Conservation (phyloP, 2,329 filamentous ascomycete species). For the Sporothrix dimorphospora region DNA sequence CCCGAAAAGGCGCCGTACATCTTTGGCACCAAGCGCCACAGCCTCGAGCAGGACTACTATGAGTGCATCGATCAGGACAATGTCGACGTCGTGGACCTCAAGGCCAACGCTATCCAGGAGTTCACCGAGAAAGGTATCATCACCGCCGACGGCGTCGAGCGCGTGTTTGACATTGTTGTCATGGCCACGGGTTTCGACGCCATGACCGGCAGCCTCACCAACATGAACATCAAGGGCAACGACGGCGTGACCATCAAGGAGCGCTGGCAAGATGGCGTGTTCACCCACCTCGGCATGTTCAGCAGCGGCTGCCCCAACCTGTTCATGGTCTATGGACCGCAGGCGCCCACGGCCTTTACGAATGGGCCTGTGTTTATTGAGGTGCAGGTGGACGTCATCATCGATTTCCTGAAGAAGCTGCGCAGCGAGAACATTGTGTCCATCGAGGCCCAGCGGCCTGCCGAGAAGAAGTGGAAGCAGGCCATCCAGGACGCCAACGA, state of each 20-base stretch:
- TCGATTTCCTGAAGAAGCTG: conserved; percentile 29
- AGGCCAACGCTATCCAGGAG: conserved; percentile 46
- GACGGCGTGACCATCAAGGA: conserved; percentile 40
- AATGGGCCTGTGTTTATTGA: conserved; percentile 33
- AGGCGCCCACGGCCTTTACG: conserved; percentile 34
- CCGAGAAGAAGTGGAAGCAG: conserved; percentile 32
- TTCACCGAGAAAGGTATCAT: conserved; percentile 47
- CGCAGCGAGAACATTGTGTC: conserved; percentile 25
- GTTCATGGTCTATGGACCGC: conserved; percentile 32
- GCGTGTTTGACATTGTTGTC: conserved; percentile 44
- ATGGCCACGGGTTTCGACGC: conserved; percentile 44
- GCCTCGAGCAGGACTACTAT: conserved; percentile 54
- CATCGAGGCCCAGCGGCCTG: conserved; percentile 31
- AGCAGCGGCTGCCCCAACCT: conserved; percentile 32
- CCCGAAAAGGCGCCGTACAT: conserved; percentile 50
- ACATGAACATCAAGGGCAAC: conserved; percentile 38
- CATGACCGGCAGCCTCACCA: conserved; percentile 40
- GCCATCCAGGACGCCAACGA: conserved; percentile 31
- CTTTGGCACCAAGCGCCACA: conserved; percentile 52
- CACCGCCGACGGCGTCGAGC: conserved; percentile 43
- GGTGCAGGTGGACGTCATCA: conserved; percentile 33
- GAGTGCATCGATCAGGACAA: conserved; percentile 52
- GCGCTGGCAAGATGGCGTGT: conserved; percentile 40
- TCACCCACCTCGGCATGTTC: conserved; percentile 38
- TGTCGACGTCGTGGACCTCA: conserved; percentile 51